These are phyloP conservation scores for Singerocomus inundabilis DNA, from an alignment of 1,284 basidiomycete genomes.

Conservation along the genomic window DNA sequence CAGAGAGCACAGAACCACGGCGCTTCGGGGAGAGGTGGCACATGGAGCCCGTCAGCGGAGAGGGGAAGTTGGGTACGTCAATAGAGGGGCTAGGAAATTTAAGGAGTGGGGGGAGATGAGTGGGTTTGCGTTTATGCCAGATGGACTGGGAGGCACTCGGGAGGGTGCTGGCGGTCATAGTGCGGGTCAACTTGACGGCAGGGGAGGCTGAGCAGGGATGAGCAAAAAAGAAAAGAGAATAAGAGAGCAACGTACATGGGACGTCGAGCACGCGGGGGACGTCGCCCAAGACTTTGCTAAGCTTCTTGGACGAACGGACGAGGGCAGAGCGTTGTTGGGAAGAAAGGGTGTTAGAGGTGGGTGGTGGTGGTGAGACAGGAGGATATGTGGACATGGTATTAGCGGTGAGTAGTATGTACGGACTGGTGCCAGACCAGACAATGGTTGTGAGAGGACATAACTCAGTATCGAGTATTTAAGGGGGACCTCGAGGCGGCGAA, in stretches of 20 bases:
- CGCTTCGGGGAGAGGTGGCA: slow-evolving; percentile 5
- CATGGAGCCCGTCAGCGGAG: background rate
- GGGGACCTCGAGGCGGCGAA: slow-evolving; percentile 4
- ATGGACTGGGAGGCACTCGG: slow-evolving; percentile 8
- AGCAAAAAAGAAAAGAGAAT: background rate
- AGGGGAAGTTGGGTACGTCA: slow-evolving; percentile 1
- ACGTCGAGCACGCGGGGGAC: slow-evolving; percentile 58
- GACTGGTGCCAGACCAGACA: slow-evolving; percentile 27
- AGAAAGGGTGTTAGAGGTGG: slow-evolving; percentile 58
- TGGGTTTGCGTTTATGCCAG: slow-evolving; percentile 31
- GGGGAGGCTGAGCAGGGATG: background rate
- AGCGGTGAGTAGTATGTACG: too few relatives aligned
- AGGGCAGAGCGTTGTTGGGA: slow-evolving; percentile 53
- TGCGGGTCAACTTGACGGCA: background rate
- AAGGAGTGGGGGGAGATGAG: slow-evolving; percentile 26
- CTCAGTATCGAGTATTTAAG: too few relatives aligned
- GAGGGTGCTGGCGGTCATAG: background rate
- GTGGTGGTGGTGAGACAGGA: slow-evolving; percentile 43
- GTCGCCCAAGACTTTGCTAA: slow-evolving; percentile 57
- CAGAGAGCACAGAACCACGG: slow-evolving; percentile 18
- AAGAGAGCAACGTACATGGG: slow-evolving; percentile 3
- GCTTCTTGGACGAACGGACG: slow-evolving; percentile 57
- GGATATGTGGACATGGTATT: slow-evolving; percentile 12
- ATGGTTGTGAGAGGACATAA: background rate
- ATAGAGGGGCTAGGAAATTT: slow-evolving; percentile 4